A percentile compares a stretch with the other conserved stretches of the same genome.
Evolutionary conservation across 2,329 filamentous ascomycete species (phyloP).

Genomic region (Diplocarpon mali): DNA sequence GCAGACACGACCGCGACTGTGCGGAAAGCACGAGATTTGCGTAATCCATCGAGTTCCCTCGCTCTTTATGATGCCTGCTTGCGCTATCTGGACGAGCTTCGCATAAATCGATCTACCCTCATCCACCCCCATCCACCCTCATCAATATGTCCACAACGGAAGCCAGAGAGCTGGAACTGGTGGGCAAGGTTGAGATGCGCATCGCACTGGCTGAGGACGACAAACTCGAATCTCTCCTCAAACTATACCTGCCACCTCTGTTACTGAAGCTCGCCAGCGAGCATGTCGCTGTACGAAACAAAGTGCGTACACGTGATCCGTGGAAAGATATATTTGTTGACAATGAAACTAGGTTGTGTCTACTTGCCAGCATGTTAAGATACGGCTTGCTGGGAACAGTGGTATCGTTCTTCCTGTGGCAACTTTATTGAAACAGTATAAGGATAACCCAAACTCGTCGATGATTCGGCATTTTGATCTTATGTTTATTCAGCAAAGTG

Average conservation of each 20-base stretch:
- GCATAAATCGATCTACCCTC: too few relatives aligned
- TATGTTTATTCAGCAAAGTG: slow-evolving; percentile 78
- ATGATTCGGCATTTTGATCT: slow-evolving; percentile 84
- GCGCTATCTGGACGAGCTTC: too few relatives aligned
- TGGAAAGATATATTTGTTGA: neutral
- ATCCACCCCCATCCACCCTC: neutral
- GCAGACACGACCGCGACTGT: too few relatives aligned
- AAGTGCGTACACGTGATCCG: slow-evolving; percentile 35
- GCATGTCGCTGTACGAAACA: slow-evolving; percentile 67
- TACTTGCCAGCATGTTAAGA: slow-evolving; percentile 62
- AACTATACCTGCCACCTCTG: slow-evolving; percentile 68
- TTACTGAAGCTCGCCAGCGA: slow-evolving; percentile 81
- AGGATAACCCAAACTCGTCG: slow-evolving; percentile 53
- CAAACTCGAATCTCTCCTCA: slow-evolving; percentile 68
- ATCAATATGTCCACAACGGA: slow-evolving; percentile 16
- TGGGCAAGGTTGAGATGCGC: slow-evolving; percentile 71
- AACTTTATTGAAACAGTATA: slow-evolving; percentile 82
- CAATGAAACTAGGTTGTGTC: slow-evolving; percentile 42
- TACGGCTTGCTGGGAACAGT: slow-evolving; percentile 33
- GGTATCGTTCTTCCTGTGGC: slow-evolving; percentile 68
- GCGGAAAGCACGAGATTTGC: slow-evolving; percentile 7
- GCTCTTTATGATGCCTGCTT: too few relatives aligned
- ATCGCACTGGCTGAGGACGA: slow-evolving; percentile 67
- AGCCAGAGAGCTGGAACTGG: slow-evolving; percentile 57
- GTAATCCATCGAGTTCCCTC: neutral